phyloP scores from a whole-genome alignment of 768 basidiomycete species.

The Termitomyces sp. region DNA sequence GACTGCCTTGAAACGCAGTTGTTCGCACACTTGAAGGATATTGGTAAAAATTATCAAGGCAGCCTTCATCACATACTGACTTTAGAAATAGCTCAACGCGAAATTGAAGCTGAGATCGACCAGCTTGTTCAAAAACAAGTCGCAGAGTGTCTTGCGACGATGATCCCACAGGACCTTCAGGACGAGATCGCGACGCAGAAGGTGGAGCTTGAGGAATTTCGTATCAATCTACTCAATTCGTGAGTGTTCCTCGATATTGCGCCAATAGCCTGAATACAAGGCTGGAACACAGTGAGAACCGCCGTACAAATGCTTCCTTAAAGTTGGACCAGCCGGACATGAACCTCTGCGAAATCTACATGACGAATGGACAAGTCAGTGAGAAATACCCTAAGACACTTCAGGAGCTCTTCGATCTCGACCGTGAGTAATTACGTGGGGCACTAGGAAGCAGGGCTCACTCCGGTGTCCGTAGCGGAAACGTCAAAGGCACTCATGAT shows the following conservation, averaged over 20 bases:
- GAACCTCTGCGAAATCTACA: conserved; percentile 43
- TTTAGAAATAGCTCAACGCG: conserved; percentile 37
- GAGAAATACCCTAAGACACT: conserved; percentile 48
- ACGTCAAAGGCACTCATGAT: conserved; percentile 29
- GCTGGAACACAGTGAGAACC: conserved; percentile 43
- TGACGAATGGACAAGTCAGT: conserved; percentile 44
- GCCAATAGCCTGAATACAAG: not conserved
- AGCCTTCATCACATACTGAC: not conserved
- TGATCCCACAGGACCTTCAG: conserved; percentile 47
- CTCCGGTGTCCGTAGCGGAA: conserved; percentile 19
- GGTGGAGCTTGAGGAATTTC: conserved; percentile 41
- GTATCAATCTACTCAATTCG: conserved; percentile 53
- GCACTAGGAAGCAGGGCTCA: not conserved
- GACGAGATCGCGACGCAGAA: conserved; percentile 42
- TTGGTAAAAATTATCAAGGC: conserved; percentile 31
- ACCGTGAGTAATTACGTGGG: conserved; percentile 34
- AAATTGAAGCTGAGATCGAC: conserved; percentile 45
- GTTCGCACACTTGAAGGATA: conserved; percentile 37
- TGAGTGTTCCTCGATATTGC: conserved; percentile 25
- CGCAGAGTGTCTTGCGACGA: conserved; percentile 36
- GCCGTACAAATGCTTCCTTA: conserved; percentile 47
- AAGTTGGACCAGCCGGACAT: conserved; percentile 37
- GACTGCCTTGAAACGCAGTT: conserved; percentile 41
- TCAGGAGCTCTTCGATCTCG: conserved; percentile 44
- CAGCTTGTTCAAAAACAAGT: conserved; percentile 49